Evolutionary conservation across 352 stramenopile species (phyloP).

Genomic region (Globisporangium alternatum): DNA sequence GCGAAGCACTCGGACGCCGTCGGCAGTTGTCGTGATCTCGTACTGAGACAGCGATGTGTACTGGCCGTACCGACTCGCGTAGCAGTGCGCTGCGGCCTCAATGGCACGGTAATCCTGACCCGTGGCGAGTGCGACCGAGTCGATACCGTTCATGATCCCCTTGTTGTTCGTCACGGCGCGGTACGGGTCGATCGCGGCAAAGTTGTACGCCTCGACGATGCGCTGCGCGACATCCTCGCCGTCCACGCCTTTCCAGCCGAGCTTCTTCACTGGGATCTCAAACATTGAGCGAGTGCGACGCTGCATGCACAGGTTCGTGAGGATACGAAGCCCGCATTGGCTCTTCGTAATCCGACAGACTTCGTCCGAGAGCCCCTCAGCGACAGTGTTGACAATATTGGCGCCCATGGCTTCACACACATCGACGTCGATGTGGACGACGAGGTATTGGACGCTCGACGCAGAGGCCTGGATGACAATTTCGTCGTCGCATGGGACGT

Average conservation of each 20-base stretch:
- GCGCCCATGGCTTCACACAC: conserved; percentile 88
- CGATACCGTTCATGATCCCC: conserved; percentile 88
- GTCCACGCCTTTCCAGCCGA: conserved; percentile 81
- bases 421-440: conserved; percentile 88
- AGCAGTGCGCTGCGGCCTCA: conserved; percentile 80
- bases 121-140: conserved; percentile 75
- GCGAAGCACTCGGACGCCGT: conserved; percentile 51
- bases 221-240: conserved; percentile 67
- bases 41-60: conserved; percentile 84
- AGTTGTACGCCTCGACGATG: conserved; percentile 86
- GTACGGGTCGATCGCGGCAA: conserved; percentile 79
- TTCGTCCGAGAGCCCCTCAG: conserved; percentile 75
- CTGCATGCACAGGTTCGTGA: conserved; percentile 89
- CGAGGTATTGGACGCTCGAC: conserved; percentile 38
- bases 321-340: conserved; percentile 73
- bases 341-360: conserved; percentile 62
- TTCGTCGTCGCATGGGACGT: conserved; percentile 53
- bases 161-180: conserved; percentile 89
- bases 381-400: conserved; percentile 89
- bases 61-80: conserved; percentile 70
- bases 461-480: conserved; percentile 42
- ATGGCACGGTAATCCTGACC: conserved; percentile 87
- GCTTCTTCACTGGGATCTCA: conserved; percentile 67
- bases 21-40: conserved; percentile 33
- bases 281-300: conserved; percentile 64